Evolutionary conservation across 1,284 basidiomycete species (phyloP).

Genomic region (Sporisorium scitamineum): DNA sequence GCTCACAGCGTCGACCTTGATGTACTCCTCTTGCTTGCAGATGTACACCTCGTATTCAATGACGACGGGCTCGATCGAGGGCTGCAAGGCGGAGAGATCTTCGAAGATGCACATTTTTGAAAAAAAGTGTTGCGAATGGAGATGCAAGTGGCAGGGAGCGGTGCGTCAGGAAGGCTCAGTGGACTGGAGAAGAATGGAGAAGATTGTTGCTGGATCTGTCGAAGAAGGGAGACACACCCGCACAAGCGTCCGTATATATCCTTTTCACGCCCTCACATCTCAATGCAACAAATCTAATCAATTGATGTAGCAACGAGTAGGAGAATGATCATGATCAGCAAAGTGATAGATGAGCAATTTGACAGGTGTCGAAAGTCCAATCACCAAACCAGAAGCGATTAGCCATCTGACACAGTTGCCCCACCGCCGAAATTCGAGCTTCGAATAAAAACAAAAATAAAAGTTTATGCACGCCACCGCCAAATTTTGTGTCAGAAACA

Average conservation of each 20-base stretch:
- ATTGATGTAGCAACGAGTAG: background rate
- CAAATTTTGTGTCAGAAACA: background rate
- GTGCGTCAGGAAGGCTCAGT: too few species aligned
- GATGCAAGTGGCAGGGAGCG: background rate
- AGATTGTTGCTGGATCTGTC: background rate
- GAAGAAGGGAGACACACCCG: background rate
- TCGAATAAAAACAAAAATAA: background rate
- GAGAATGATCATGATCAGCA: constrained; percentile 14
- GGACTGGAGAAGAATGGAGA: background rate
- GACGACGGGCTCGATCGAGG: constrained; percentile 9
- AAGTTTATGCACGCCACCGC: constrained; percentile 7
- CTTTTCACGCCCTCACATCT: background rate
- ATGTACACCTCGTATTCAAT: constrained; percentile 22
- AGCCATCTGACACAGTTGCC: constrained; percentile 23
- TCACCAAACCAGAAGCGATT: constrained; percentile 17
- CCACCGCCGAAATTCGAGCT: constrained; percentile 2
- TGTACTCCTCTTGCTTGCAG: constrained; percentile 15
- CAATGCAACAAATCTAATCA: background rate
- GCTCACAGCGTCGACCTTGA: constrained; percentile 8
- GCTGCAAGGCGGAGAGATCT: constrained; percentile 3
- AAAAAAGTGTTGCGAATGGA: background rate
- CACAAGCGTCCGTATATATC: constrained; percentile 4
- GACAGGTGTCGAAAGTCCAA: constrained; percentile 34
- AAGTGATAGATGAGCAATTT: constrained; percentile 33
- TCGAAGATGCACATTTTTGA: constrained; percentile 40